Conservation (phyloP, 2,329 filamentous ascomycete species). For the Ramichloridium luteum region DNA sequence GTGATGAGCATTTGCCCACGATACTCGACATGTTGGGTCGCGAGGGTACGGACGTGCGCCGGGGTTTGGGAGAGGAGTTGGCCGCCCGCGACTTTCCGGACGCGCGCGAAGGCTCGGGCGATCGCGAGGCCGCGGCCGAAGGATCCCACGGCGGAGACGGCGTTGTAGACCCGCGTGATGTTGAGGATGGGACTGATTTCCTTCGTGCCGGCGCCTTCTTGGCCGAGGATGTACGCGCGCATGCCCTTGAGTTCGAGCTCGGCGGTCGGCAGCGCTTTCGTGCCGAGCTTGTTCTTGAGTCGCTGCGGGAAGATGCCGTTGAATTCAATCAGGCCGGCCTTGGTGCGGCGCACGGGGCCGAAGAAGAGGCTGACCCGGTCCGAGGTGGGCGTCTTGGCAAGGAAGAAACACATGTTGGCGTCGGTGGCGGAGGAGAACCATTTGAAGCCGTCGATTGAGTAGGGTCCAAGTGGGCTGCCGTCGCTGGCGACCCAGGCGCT, state of each 20-base stretch:
- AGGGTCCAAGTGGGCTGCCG: constrained; percentile 23
- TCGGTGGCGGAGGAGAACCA: constrained; percentile 60
- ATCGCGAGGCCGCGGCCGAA: constrained; percentile 46
- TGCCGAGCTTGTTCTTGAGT: constrained; percentile 62
- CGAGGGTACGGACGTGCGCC: constrained; percentile 47
- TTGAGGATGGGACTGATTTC: constrained; percentile 59
- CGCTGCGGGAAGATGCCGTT: constrained; percentile 59
- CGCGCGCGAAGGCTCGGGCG: constrained; percentile 45
- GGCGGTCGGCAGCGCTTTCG: constrained; percentile 56
- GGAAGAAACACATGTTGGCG: constrained; percentile 49
- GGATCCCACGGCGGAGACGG: constrained; percentile 41
- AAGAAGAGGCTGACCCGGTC: constrained; percentile 49
- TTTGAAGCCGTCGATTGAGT: constrained; percentile 55
- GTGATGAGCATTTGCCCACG: constrained; percentile 43
- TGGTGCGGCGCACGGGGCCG: constrained; percentile 45
- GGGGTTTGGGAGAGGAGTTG: constrained; percentile 39
- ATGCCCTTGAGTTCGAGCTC: constrained; percentile 47
- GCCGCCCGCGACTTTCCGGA: constrained; percentile 41
- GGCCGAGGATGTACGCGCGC: constrained; percentile 47
- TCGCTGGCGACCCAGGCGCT: constrained; percentile 4
- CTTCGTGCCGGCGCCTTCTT: constrained; percentile 52
- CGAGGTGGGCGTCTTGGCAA: constrained; percentile 32
- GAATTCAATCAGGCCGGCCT: constrained; percentile 34
- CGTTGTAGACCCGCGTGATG: constrained; percentile 50
- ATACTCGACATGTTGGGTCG: constrained; percentile 44